Base-by-base conservation (phyloP, 345 rosid genomes). In the Brassica incana region DNA sequence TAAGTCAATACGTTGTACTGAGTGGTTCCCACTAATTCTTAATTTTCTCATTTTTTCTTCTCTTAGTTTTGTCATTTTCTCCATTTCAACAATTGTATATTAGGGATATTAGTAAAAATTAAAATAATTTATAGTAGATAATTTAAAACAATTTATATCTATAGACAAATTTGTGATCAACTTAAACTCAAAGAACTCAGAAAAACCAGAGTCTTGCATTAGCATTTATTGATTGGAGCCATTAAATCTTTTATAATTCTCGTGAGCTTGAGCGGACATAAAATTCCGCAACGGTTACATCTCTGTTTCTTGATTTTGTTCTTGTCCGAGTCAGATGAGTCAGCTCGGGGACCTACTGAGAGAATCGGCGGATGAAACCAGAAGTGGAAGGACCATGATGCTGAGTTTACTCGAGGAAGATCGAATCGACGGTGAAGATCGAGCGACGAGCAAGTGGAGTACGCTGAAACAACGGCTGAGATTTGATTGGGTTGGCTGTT, bases 401-500 rank as follows among this genome's bases (percentile, higher is more conserved):
- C 0, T 80, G 52, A 61, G 79, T 75, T 75, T 80, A 32, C 79
- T 74, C 4, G 75, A 74, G 65, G 83, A 80, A 15, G 76, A 75
- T 38, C 67, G 12, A 76, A 85, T 85, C 86, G 83, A 84, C 78
- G 83, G 86, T 65, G 79, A 48, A 75, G 76, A 75, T 70, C 68
- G 68, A 70, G 12, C 76, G 79, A 40, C 33, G 38, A 72, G 81
- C 18, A 85, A 80, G 78, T 92, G 98, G 97, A 87, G 74, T 74
- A 76, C 43, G 30, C 77, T 92, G 68, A 92, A 91, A 82, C 93
- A 80, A 54, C 83, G 91, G 85, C 77, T 94, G 2, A 85, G 92
- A 70, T 87, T 88, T 59, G 90, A 86, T 78, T 86, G 89, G 27
- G 82, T 89, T 56, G 83, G 91, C 8, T 92, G 98, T 82, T 87